Conservation (phyloP, 306 rosid species). For the Lagenaria siceraria region DNA sequence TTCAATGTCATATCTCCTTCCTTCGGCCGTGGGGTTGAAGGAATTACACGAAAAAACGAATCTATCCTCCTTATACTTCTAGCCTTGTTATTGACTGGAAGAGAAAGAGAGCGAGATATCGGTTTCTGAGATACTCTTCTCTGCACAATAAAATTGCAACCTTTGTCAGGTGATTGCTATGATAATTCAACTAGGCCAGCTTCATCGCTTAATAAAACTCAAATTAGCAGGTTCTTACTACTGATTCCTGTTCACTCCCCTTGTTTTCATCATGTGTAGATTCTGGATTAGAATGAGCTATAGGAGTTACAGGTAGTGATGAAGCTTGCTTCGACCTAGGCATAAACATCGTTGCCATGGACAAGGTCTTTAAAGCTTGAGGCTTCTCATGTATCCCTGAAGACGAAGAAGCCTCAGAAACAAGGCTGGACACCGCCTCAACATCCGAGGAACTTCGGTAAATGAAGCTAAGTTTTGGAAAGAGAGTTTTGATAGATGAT, state of each 20-base stretch:
- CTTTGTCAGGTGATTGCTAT: not conserved
- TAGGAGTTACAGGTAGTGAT: conserved; percentile 76
- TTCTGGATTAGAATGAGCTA: conserved; percentile 37
- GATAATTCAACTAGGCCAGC: not conserved
- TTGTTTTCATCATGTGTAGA: conserved; percentile 41
- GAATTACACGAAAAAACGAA: conserved; percentile 66
- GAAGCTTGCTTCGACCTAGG: conserved; percentile 71
- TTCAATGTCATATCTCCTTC: conserved; percentile 24
- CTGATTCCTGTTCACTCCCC: conserved; percentile 31
- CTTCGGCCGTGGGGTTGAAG: conserved; percentile 69
- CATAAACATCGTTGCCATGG: conserved; percentile 56
- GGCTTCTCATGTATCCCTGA: conserved; percentile 42
- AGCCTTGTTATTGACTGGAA: conserved; percentile 47
- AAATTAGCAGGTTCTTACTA: conserved; percentile 30
- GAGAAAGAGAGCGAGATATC: conserved; percentile 82
- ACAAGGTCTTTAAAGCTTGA: conserved; percentile 56
- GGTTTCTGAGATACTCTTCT: conserved; percentile 26
- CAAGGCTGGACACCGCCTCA: conserved; percentile 34
- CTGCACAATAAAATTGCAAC: conserved; percentile 32
- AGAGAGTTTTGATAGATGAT: conserved; percentile 47
- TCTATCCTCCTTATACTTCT: conserved; percentile 54
- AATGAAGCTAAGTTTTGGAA: conserved; percentile 69
- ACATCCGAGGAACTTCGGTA: conserved; percentile 44
- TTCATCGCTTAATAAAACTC: not conserved
- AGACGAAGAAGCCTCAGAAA: conserved; percentile 37